Conservation (phyloP, 139 green algal genomes). For the Astrephomene gubernaculifera region DNA sequence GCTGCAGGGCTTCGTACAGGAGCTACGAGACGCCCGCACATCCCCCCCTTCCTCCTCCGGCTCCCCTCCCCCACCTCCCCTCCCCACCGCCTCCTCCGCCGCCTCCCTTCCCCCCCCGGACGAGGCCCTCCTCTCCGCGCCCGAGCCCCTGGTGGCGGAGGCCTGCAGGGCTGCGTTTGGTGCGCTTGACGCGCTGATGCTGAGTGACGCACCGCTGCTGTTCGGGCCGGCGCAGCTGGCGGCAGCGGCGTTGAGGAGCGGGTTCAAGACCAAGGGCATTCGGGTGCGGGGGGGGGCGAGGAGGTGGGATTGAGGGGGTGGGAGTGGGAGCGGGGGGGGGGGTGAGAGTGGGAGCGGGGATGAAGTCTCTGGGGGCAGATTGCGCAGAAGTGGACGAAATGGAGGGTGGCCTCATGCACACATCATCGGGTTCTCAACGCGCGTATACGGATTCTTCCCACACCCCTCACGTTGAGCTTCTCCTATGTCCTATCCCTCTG, state of each 20-base stretch:
- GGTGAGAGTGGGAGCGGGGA: too few species aligned
- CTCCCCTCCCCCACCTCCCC: neutral
- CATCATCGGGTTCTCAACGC: too few species aligned
- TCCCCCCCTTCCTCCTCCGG: neutral
- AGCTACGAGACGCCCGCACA: slow-evolving; percentile 8
- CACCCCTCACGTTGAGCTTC: too few species aligned
- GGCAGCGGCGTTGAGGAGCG: slow-evolving; percentile 48
- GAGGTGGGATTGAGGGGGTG: neutral
- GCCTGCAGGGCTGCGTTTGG: neutral
- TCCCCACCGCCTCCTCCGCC: neutral
- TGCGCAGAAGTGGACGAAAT: too few species aligned
- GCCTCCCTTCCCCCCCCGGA: neutral
- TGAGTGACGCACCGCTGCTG: slow-evolving; percentile 84
- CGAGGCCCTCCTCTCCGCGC: neutral
- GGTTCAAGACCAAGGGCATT: slow-evolving; percentile 33
- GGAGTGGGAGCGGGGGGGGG: neutral
- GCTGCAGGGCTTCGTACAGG: slow-evolving; percentile 71
- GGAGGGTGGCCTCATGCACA: too few species aligned
- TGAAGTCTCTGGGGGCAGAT: too few species aligned
- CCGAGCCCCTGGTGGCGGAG: neutral
- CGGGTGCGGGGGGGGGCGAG: slow-evolving; percentile 5
- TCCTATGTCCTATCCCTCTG: too few species aligned
- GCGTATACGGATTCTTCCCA: too few species aligned
- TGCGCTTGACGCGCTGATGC: slow-evolving; percentile 75
- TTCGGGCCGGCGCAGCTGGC: slow-evolving; percentile 66